These are phyloP conservation scores for Cicer pinnatifidum DNA, from an alignment of 306 rosid genomes.

Conservation along the genomic window DNA sequence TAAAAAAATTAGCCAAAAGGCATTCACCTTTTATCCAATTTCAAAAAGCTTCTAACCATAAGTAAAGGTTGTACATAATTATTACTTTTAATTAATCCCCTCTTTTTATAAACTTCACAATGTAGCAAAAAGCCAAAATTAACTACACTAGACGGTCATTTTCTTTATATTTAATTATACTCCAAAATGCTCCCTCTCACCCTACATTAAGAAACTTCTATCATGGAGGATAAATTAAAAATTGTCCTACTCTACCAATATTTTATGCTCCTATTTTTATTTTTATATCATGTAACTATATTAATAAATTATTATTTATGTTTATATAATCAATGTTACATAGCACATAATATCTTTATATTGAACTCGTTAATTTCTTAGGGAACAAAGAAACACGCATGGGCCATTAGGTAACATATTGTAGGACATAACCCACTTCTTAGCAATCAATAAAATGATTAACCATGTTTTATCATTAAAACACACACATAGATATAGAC, in stretches of 20 bases:
- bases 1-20: constrained; percentile 51
- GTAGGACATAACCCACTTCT: constrained; percentile 29
- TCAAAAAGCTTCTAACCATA: constrained; percentile 42
- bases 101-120: background rate
- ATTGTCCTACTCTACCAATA: constrained; percentile 42
- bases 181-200: constrained; percentile 28
- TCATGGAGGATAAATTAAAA: background rate
- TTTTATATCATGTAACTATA: too few species aligned
- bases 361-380: constrained; percentile 37
- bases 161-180: constrained; percentile 1
- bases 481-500: constrained; percentile 17
- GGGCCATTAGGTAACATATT: constrained; percentile 42
- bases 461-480: constrained; percentile 21
- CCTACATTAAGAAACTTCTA: constrained; percentile 20
- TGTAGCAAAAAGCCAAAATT: constrained; percentile 9
- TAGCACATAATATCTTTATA: constrained; percentile 37
- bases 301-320: too few species aligned
- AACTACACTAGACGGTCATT: background rate
- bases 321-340: too few species aligned
- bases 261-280: constrained; percentile 40
- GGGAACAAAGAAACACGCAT: constrained; percentile 50
- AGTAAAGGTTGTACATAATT: constrained; percentile 38
- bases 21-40: constrained; percentile 50
- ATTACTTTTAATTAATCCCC: background rate
- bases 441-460: constrained; percentile 46